Evolutionary conservation across 148 eudicot genomes (phyloP).

Genomic region (Nyssa sinensis): DNA sequence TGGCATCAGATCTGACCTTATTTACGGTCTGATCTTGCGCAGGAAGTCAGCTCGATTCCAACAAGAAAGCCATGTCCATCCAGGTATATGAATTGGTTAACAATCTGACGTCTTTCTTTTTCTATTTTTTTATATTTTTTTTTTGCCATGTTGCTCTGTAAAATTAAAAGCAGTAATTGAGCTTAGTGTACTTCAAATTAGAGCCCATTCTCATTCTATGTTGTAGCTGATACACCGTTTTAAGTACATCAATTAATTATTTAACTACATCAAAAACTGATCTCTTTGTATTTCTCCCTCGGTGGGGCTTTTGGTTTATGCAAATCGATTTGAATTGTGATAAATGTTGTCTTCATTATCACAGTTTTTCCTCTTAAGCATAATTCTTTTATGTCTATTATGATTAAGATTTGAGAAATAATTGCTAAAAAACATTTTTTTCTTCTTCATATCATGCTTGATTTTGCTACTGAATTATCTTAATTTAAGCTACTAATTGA

Average conservation of each 20-base stretch:
- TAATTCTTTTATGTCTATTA: not conserved
- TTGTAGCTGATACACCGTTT: too few species aligned
- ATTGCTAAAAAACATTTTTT: too few species aligned
- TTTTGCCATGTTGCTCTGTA: not conserved
- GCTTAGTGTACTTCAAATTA: not conserved
- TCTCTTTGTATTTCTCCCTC: not conserved
- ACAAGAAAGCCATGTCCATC: slow-evolving; percentile 79
- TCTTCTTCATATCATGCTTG: too few species aligned
- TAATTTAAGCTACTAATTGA: too few species aligned
- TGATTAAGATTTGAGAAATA: too few species aligned
- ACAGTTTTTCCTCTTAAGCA: not conserved
- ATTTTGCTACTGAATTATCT: too few species aligned
- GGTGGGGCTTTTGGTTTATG: not conserved
- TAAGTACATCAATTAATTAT: too few species aligned
- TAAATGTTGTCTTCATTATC: not conserved
- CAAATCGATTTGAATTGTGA: not conserved
- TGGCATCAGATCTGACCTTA: not conserved
- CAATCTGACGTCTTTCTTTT: not conserved
- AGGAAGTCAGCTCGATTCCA: slow-evolving; percentile 84
- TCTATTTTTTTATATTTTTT: not conserved
- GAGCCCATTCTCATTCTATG: too few species aligned
- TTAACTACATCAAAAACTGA: too few species aligned
- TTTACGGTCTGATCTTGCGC: slow-evolving; percentile 28
- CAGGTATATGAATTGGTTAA: slow-evolving; percentile 41
- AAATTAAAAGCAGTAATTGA: not conserved